Evolutionary conservation across 129 eudicot species (phyloP).

Genomic region (Heracleum sosnowskyi): DNA sequence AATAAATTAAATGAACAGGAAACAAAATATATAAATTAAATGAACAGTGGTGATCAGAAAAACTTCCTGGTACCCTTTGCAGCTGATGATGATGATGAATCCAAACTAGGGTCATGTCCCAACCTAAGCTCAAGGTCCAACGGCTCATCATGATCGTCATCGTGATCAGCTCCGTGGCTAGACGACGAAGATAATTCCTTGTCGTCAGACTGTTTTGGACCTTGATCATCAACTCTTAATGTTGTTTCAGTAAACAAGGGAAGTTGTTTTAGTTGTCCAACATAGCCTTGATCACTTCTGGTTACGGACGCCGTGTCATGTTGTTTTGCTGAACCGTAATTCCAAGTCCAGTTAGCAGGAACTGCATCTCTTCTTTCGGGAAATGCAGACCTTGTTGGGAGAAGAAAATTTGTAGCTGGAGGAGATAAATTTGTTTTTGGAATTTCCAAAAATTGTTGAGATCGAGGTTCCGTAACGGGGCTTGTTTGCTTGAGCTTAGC

Average conservation of each 20-base stretch:
- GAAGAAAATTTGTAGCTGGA: background rate
- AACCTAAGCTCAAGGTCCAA: conserved; percentile 28
- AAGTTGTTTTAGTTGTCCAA: conserved; percentile 7
- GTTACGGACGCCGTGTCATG: background rate
- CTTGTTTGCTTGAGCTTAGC: conserved; percentile 17
- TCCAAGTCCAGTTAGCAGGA: conserved; percentile 4
- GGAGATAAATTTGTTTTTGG: background rate
- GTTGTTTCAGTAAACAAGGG: conserved; percentile 15
- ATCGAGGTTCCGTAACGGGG: background rate
- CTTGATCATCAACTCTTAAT: background rate
- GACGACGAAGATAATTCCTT: background rate
- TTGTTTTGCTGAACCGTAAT: background rate
- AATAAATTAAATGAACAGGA: background rate
- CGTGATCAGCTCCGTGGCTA: background rate
- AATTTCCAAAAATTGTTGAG: background rate
- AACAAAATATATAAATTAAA: background rate
- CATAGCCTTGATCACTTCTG: background rate
- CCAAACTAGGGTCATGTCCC: conserved; percentile 17
- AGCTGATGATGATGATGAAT: background rate
- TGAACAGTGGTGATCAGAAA: conserved; percentile 8
- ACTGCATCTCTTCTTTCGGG: background rate
- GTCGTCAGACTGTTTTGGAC: background rate
- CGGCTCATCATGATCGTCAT: conserved; percentile 1
- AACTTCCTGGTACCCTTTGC: conserved; percentile 18
- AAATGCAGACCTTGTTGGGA: conserved; percentile 1